Evolutionary conservation across 2,329 filamentous ascomycete genomes (phyloP), one percentile per base, ranked within the genome.

Genomic region (Xylaria hypoxylon): DNA sequence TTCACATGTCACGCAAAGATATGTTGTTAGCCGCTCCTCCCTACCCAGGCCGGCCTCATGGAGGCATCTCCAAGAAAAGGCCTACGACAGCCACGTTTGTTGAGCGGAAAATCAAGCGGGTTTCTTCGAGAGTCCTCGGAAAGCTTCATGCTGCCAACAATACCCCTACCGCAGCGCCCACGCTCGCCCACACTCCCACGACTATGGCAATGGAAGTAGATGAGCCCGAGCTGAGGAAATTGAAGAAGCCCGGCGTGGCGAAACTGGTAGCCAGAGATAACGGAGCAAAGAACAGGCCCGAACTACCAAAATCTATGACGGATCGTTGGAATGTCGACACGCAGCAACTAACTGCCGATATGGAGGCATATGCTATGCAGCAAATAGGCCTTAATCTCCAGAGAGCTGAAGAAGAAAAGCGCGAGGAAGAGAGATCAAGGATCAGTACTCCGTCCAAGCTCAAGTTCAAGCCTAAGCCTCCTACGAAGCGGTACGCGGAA

Each of bases 381-480:
- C 83, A 89, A 67, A 88, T 90, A 38, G 84, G 83, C 1, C 81
- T 83, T 22, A 87, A 85, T 67, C 75, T 88, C 5, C 79, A 83
- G 44, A 80, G 77, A 22, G 81, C 83, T 70, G 81, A 86, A 50
- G 77, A 81, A 51, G 79, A 84, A 68, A 70, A 73, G 60, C 79
- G 74, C 56, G 74, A 74, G 48, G 75, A 77, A 51, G 70, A 69
- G 51, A 65, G 65, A 60, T 61, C 67, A 28, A 68, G 62, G 26
- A 65, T 11, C 38, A 70, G 15, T 15, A 61, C 65, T 42, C 62
- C 71, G 26, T 70, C 70, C 15, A 69, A 68, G 33, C 77, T 78
- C n/a, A 84, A 78, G 64, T 87, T 86, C 75, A 85, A 81, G 69
- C 88, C 87, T 22, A 89, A 86, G 72, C 82, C 82, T 1, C 86